Evolutionary conservation across 345 rosid genomes (phyloP).

Genomic region (Stellera chamaejasme): DNA sequence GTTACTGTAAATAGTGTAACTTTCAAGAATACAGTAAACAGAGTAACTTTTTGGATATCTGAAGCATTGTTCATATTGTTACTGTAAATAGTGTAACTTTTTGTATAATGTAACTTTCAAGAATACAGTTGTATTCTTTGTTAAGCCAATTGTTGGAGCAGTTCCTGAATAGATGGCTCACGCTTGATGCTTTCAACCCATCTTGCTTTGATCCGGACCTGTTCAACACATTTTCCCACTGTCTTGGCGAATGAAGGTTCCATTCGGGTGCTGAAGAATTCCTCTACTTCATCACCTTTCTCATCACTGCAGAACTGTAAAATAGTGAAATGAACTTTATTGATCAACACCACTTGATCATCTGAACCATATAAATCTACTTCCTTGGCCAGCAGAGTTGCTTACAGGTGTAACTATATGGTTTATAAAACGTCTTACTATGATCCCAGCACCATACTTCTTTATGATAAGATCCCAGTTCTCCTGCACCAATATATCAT

Average conservation of each 20-base stretch:
- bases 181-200: slow-evolving; percentile 33
- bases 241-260: slow-evolving; percentile 23
- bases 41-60: background rate
- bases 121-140: slow-evolving; percentile 3
- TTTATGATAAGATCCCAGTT: slow-evolving; percentile 29
- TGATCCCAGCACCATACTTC: slow-evolving; percentile 27
- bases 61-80: slow-evolving; percentile 2
- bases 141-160: slow-evolving; percentile 19
- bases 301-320: slow-evolving; percentile 33
- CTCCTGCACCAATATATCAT: slow-evolving; percentile 21
- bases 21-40: slow-evolving; percentile 9
- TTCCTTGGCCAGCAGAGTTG: background rate
- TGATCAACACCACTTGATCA: too few relatives aligned
- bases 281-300: slow-evolving; percentile 37
- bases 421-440: slow-evolving; percentile 18
- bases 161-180: slow-evolving; percentile 22
- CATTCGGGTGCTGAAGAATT: slow-evolving; percentile 15
- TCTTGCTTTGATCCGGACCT: slow-evolving; percentile 35
- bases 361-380: background rate
- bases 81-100: slow-evolving; percentile 9
- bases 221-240: slow-evolving; percentile 37
- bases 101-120: background rate
- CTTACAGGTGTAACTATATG: slow-evolving; percentile 28
- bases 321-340: too few relatives aligned
- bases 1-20: slow-evolving; percentile 11